Evolutionary conservation across 768 basidiomycete genomes (phyloP), one percentile per base, ranked within the genome.

Genomic region (Suillus brevipes): DNA sequence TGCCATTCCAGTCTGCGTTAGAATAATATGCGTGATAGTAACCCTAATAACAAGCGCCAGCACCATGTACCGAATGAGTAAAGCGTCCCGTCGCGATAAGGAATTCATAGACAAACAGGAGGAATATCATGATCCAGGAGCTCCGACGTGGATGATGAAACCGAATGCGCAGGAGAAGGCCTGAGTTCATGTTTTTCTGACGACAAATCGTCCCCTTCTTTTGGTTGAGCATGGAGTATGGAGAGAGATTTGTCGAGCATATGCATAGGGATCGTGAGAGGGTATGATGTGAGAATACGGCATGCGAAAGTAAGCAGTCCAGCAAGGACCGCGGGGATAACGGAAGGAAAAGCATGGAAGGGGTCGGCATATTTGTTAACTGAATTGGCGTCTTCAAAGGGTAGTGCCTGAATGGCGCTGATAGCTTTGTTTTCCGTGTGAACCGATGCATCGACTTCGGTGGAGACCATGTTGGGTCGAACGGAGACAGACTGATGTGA

Each of bases 51-150:
- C 72, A 75, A 78, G 79, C 78, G 80, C 80, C 80, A 78, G 80
- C 79, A 80, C 77, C 78, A 72, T 77, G 70, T 76, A 80, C 74
- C 73, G 78, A 77, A 78, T 80, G 79, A 81, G 79, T 75, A 78
- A 81, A 75, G 72, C 57, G 65, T 75, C 74, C 71, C 73, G 70
- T 23, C 61, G 67, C 65, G 73, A n/a, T 74, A 73, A 74, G 72
- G 77, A 81, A 70, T 78, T 81, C 79, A 83, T 79, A 79, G 81
- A 83, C 82, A 79, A 78, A 83, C 82, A 81, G 79, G 80, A 74
- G 75, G 73, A 67, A 77, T 72, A 42, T 77, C 75, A 75, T 75
- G 65, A 68, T 77, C 71, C 68, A 69, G 56, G 55, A 68, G 69
- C 52, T 75, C 75, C 20, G 66, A 65, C 70, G 66, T 69, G 66